Conservation (phyloP, 768 basidiomycete species). For the Serendipita indica region DNA sequence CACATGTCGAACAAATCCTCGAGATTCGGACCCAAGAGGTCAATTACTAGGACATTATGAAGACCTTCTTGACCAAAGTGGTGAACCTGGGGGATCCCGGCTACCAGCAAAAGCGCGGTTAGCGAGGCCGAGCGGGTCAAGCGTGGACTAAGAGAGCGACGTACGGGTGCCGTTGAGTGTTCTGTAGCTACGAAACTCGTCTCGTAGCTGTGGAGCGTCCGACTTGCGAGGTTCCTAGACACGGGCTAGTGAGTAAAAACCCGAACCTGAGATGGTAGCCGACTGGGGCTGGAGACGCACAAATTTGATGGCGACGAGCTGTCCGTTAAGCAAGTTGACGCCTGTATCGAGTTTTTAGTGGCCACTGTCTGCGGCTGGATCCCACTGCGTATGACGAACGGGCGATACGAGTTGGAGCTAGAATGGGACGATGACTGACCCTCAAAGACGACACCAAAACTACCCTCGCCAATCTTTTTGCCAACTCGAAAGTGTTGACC, state of each 20-base stretch:
- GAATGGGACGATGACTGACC: slow-evolving; percentile 35
- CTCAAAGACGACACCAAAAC: slow-evolving; percentile 97
- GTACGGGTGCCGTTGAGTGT: slow-evolving; percentile 79
- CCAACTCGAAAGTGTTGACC: slow-evolving; percentile 43
- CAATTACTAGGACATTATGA: slow-evolving; percentile 67
- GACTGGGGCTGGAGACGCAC: slow-evolving; percentile 38
- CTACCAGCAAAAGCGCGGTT: slow-evolving; percentile 30
- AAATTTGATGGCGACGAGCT: slow-evolving; percentile 94
- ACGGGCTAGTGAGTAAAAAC: not conserved
- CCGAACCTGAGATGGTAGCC: too few species aligned
- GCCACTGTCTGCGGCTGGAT: not conserved
- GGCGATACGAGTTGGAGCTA: not conserved
- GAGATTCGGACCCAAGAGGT: slow-evolving; percentile 90
- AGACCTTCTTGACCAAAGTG: slow-evolving; percentile 98
- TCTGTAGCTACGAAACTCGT: slow-evolving; percentile 95
- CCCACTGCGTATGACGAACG: slow-evolving; percentile 2
- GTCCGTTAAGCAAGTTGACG: slow-evolving; percentile 59
- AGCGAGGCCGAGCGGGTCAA: not conserved
- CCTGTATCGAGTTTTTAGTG: slow-evolving; percentile 32
- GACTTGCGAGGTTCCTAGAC: slow-evolving; percentile 83
- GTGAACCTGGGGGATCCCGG: slow-evolving; percentile 93
- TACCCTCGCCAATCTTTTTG: slow-evolving; percentile 98
- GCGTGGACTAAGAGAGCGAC: slow-evolving; percentile 22
- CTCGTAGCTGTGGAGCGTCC: slow-evolving; percentile 92
- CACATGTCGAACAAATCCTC: slow-evolving; percentile 99